Percentiles rank a stretch among this genome's conserved stretches.
Evolutionary conservation across 176 grass and related monocot genomes (phyloP).

Genomic region (Phoenix dactylifera): DNA sequence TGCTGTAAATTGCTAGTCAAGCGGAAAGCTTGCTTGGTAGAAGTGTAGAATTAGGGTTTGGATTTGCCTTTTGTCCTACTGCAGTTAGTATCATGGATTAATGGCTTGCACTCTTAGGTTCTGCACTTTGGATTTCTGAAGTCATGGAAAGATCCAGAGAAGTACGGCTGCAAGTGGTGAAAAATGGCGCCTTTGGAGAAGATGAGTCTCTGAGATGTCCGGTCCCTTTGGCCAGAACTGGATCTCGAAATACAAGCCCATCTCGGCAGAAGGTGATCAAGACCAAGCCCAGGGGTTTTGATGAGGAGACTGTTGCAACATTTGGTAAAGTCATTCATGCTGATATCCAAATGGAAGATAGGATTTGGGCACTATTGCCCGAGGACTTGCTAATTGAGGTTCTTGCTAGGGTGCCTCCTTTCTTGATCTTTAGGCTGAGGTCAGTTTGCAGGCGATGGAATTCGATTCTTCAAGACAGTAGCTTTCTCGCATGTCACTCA

Average conservation of each 20-base stretch:
- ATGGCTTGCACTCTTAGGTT: no score
- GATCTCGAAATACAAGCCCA: conserved; percentile 47
- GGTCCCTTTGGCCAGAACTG: background rate
- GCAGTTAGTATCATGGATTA: no score
- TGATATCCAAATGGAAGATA: conserved; percentile 63
- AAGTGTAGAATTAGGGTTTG: no score
- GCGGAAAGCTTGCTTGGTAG: no score
- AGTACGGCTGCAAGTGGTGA: no score
- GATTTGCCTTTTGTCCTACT: no score
- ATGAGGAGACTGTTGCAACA: conserved; percentile 62
- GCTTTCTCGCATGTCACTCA: conserved; percentile 66
- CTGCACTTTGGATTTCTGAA: no score
- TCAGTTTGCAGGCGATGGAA: conserved; percentile 68
- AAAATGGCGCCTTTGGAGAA: no score
- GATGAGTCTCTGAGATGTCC: no score
- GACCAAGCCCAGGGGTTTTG: conserved; percentile 72
- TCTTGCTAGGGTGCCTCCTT: conserved; percentile 83
- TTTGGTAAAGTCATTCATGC: conserved; percentile 31
- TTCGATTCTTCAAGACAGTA: conserved; percentile 41
- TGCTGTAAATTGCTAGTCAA: no score
- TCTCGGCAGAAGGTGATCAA: conserved; percentile 67
- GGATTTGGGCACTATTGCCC: conserved; percentile 56
- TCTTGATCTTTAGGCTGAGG: conserved; percentile 69
- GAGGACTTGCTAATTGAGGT: conserved; percentile 76
- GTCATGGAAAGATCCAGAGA: no score